Conservation (phyloP, 495 filamentous ascomycete genomes). For the Pyrenula massariospora region DNA sequence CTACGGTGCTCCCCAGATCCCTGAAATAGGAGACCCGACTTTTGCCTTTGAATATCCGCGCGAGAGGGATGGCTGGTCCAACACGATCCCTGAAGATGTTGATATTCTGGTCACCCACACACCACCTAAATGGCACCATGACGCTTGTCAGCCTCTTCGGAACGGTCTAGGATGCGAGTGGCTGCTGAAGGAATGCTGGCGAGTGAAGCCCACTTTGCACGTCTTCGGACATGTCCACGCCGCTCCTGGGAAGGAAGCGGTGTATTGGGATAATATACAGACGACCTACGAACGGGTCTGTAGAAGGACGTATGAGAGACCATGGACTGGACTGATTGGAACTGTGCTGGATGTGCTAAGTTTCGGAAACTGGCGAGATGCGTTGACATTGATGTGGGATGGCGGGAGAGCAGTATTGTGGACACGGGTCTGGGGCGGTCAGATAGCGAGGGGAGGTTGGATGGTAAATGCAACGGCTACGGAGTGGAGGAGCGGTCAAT, state of each 20-base stretch:
- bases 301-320: not conserved
- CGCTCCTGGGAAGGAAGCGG: constrained; percentile 45
- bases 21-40: constrained; percentile 39
- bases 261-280: constrained; percentile 74
- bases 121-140: constrained; percentile 58
- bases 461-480: constrained; percentile 74
- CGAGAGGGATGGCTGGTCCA: constrained; percentile 48
- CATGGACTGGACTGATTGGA: not conserved
- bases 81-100: constrained; percentile 58
- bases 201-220: constrained; percentile 66
- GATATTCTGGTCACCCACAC: constrained; percentile 85
- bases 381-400: constrained; percentile 44
- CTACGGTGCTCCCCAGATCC: constrained; percentile 56
- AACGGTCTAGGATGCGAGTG: constrained; percentile 60
- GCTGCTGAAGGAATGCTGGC: constrained; percentile 67
- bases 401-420: constrained; percentile 57
- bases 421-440: constrained; percentile 58
- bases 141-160: constrained; percentile 35
- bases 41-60: constrained; percentile 59
- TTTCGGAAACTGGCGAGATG: constrained; percentile 48
- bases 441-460: constrained; percentile 36
- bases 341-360: constrained; percentile 38
- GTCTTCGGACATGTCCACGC: constrained; percentile 86
- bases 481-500: constrained; percentile 50
- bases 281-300: constrained; percentile 44